Base-by-base conservation (phyloP, 2,329 filamentous ascomycete genomes). In the Neospermospora avenae region DNA sequence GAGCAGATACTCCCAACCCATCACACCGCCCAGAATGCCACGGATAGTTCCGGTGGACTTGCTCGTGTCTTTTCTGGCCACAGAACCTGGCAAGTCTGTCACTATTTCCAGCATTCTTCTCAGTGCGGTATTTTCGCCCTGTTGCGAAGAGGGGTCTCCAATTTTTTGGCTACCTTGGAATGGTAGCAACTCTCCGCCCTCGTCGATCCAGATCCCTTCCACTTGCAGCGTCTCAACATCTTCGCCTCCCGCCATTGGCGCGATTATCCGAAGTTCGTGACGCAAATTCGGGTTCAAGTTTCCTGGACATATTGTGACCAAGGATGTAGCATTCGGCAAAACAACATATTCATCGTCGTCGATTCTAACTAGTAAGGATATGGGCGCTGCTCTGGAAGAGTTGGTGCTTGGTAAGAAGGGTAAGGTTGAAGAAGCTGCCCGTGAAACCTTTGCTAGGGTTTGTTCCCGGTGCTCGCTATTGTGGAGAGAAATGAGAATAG, bases 1-100 rank as follows among this genome's bases (percentile, higher is more conserved):
- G 1, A 74, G 64, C 34, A 74, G 51, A 56, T 71, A 74, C 52
- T 74, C 73, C 73, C 73, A 74, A 3, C 72, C 72, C 62, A 69
- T 71, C 1, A 69, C 66, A 22, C 67, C 65, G 8, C 64, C 55
- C 3, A 70, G 57, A 44, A 69, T 66, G 34, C 59, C 55, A 31
- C 55, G 62, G 28, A 54, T 56, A 16, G 52, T 57, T 16, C 59
- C 58, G 10, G 42, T 41, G 34, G 34, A 61, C 25, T 62, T 65
- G 16, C 55, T 28, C 45, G 42, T 63, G 18, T 60, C 44, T 34
- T 57, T 53, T 13, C 61, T 59, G 37, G 65, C 57, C 45, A 65
- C 58, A 5, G 64, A 70, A 22, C 69, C 70, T 7, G 66, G 66
- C 18, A 66, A 49, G 49, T 74, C 72, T 10, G 72, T 74, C 39